Evolutionary conservation across 768 basidiomycete species (phyloP), one percentile per base, ranked within the genome.

Genomic region (Amanita pseudoporphyria): DNA sequence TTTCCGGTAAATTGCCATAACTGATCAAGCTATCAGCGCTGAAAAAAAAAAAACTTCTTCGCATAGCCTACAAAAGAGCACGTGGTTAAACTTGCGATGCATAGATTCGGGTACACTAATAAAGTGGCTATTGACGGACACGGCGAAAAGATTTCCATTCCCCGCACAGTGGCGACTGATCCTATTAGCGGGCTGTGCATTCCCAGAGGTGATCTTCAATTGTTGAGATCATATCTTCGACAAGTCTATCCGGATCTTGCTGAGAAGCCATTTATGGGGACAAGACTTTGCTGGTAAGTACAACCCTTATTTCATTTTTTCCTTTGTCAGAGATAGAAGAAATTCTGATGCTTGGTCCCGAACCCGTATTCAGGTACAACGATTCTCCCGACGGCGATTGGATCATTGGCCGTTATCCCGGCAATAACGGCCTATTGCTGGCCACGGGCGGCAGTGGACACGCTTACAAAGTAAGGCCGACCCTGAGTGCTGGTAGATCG

Each of bases 381-480:
- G 94, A 96, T 57, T 81, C 91, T 4, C 74, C 81, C 1, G 86
- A 93, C 58, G 83, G 80, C 3, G 77, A 97, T 63, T 97, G 91
- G 89, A 69, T 96, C 37, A 89, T 97, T 55, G 88, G 92, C 21
- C 77, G 67, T 52, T 78, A 85, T 55, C 73, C 74, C 21, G 62
- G 63, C 12, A 73, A 82, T 55, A 64, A 69, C 21, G 75, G 75
- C 5, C 60, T 97, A 9, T 63, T 93, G 46, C 63, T 97, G 24
- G 94, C 92, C 1, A 94, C 94, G 1, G 88, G 79, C 14, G 95
- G 86, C 6, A 89, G 82, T 55, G 93, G 93, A 0, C 89, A 94
- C 64, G 89, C 80, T 0, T 93, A 79, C 72, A 93, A 94, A 76
- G 87, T 81, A 48, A 45, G 59, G 53, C 24, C 9, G n/a, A 41